Evolutionary conservation across 495 filamentous ascomycete species (phyloP), one percentile per base, ranked within the genome.

Genomic region (Daldinia loculata): DNA sequence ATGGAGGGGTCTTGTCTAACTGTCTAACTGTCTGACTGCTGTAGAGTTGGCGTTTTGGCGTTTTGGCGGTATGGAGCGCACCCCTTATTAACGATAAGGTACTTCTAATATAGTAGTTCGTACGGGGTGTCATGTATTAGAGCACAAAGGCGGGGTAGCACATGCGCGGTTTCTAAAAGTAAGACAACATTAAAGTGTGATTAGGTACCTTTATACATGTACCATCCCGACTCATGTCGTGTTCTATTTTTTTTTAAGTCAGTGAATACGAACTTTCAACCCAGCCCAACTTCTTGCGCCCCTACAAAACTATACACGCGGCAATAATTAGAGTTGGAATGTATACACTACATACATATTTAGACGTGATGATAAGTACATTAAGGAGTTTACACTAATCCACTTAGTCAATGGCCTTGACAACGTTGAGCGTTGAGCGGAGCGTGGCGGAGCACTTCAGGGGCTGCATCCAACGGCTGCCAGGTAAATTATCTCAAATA

Each of bases 401-500:
- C 34, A 38, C 30, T 24, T 60, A 29, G 38, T 45, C 24, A 17
- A 53, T 22, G 12, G 26, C 51, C 38, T 55, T 39, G 36, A 66
- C 30, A 45, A 51, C 24, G 27, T 30, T 36, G 15, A 38, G 53
- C 24, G 27, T 30, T 36, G 15, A 38, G 53, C 30, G 38, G 64
- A 72, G 67, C 69, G 69, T 72, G 69, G 69, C 69, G 69, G 69
- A 72, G 69, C 50, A 59, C 12, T 57, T 63, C 63, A 72, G 64
- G 69, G 69, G 69, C 59, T 58, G 34, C 39, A 52, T 63, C 59
- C 51, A 63, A 62, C 17, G 43, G 43, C 43, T 19, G n/a, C 9
- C 9, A 48, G 43, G 53, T 51, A 69, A 58, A 63, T 69, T 63
- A 62, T 60, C 48, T 48, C 19, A 24, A 14, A 1, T 22, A 48